Base-by-base conservation (phyloP, 192 early-diverging fungal species). In the Helicostylum pulchrum region DNA sequence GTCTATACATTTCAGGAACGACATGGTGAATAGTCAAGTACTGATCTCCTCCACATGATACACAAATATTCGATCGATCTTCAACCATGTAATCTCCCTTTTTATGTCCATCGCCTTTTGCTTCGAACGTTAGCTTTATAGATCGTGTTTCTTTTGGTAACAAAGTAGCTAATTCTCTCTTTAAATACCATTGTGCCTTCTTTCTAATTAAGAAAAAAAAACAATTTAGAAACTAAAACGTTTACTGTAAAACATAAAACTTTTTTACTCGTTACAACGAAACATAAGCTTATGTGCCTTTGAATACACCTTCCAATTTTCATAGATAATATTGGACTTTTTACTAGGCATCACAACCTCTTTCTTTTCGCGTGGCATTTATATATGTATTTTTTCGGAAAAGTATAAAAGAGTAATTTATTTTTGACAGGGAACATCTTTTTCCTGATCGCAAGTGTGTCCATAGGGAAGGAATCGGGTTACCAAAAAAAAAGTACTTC, bases 251-350 rank as follows among this genome's bases (percentile, higher is more conserved):
- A 14, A 66, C n/a, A 26, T 26, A 26, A 26, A 3, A 9, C 4
- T 14, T 15, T 26, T 44, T 64, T 61, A 65, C 66, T 58, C 43
- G 43, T 67, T 72, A 31, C 75, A 77, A 19, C 75, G 66, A 43
- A 77, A 77, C 70, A 77, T 77, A 20, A 77, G 58, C 15, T 77
- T 65, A 7, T 62, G 49, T n/a, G 42, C 23, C 0, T 10, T 42
- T n/a, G 75, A 77, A 62, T 73, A 77, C 1, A 77, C 71, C 21
- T 72, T 77, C 75, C 75, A 77, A 52, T 77, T 77, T 32, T 77
- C 71, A 66, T 77, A 77, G 9, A 70, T 42, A 10, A 46, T 58
- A 12, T 57, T 64, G 56, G 43, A 34, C 15, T 71, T 64, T 15
- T 31, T 47, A 46, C 34, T 71, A 0, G 26, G 52, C 65, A 67